These are phyloP conservation scores for Mycocentrospora acerina DNA, from an alignment of 2,329 filamentous ascomycete genomes.

Conservation along the genomic window DNA sequence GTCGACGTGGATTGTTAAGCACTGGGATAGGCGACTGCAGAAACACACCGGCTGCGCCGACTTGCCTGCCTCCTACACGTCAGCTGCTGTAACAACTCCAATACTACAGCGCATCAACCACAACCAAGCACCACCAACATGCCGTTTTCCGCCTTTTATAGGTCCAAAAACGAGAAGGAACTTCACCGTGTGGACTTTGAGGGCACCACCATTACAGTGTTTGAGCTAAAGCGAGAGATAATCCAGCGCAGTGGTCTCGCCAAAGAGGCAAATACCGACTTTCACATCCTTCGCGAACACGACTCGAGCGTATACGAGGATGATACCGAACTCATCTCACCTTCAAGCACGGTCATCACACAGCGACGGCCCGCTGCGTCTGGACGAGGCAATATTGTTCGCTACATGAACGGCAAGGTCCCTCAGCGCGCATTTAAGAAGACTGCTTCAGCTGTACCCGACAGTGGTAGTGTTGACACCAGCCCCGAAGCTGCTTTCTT, in stretches of 20 bases:
- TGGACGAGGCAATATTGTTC: constrained; percentile 85
- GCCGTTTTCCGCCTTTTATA: constrained; percentile 98
- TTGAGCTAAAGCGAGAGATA: constrained; percentile 98
- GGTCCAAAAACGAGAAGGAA: constrained; percentile 99
- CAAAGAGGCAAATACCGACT: constrained; percentile 94
- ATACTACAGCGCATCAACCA: too few species aligned
- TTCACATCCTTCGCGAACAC: constrained; percentile 91
- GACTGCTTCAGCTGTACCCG: constrained; percentile 51
- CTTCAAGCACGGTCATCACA: constrained; percentile 90
- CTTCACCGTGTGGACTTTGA: constrained; percentile 94
- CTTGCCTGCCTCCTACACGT: too few species aligned
- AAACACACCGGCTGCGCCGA: too few species aligned
- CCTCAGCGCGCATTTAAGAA: constrained; percentile 80
- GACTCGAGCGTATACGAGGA: constrained; percentile 86
- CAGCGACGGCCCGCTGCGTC: constrained; percentile 81
- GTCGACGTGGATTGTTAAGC: too few species aligned
- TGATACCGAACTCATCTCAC: constrained; percentile 94
- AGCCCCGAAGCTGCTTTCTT: constrained; percentile 94
- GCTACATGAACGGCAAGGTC: constrained; percentile 96
- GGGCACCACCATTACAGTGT: constrained; percentile 95
- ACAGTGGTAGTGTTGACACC: constrained; percentile 68
- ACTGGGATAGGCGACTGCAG: too few species aligned
- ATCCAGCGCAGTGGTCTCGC: constrained; percentile 91
- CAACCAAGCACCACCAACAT: constrained; percentile 49
- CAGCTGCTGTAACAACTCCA: too few species aligned